phyloP scores from a whole-genome alignment of 2,329 filamentous ascomycete genomes.

The Emydomyces testavorans region DNA sequence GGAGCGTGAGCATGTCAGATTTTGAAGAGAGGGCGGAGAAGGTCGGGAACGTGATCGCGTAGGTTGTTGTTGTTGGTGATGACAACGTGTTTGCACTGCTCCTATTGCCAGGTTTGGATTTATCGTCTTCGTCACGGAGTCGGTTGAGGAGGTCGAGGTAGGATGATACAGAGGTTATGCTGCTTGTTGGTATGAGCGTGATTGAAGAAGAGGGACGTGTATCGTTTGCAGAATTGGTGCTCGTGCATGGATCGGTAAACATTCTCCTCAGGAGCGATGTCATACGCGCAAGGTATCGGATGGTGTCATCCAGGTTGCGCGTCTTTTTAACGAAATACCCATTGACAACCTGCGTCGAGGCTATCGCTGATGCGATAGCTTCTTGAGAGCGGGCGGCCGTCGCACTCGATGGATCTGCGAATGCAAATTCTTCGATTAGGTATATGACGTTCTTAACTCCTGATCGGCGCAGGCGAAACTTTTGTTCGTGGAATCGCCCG shows the following conservation, averaged over 20 bases:
- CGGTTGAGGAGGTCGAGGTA: slow-evolving; percentile 54
- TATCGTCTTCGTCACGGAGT: slow-evolving; percentile 43
- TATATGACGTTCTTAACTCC: slow-evolving; percentile 69
- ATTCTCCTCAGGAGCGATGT: slow-evolving; percentile 54
- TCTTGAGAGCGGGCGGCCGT: slow-evolving; percentile 47
- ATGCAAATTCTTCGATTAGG: slow-evolving; percentile 63
- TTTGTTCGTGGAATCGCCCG: slow-evolving; percentile 72
- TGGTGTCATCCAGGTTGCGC: slow-evolving; percentile 62
- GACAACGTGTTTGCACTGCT: slow-evolving; percentile 48
- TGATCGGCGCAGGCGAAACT: slow-evolving; percentile 62
- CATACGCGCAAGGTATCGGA: slow-evolving; percentile 62
- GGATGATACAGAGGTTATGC: slow-evolving; percentile 50
- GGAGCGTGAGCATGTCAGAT: slow-evolving; percentile 59
- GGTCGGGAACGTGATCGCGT: slow-evolving; percentile 57
- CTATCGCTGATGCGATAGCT: slow-evolving; percentile 59
- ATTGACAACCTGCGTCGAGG: slow-evolving; percentile 65
- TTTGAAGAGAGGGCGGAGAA: slow-evolving; percentile 65
- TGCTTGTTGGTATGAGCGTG: slow-evolving; percentile 52
- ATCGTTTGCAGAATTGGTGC: slow-evolving; percentile 8
- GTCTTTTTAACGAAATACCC: slow-evolving; percentile 71
- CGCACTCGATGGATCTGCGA: slow-evolving; percentile 39
- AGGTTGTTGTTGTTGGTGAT: no score
- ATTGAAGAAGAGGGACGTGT: slow-evolving; percentile 34
- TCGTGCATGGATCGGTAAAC: slow-evolving; percentile 37
- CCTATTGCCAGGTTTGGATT: neutral